Percentiles rank a stretch among this genome's conserved stretches.
These are phyloP conservation scores for Blepharisma stoltei DNA, from an alignment of 73 alveolate species.

Conservation along the genomic window DNA sequence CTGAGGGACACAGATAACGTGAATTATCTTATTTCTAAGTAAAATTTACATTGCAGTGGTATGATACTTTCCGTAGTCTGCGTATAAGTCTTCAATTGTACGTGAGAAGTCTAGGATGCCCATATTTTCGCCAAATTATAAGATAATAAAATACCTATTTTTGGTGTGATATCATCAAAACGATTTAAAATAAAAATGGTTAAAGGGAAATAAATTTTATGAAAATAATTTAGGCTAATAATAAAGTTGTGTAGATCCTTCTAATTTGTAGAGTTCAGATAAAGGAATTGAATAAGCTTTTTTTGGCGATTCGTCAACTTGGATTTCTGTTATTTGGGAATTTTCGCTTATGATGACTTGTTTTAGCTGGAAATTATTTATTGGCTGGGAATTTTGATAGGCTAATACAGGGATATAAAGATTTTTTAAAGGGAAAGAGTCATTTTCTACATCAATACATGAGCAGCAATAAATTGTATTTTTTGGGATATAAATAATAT, in stretches of 20 bases:
- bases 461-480: neutral
- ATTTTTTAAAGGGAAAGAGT: neutral
- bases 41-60: neutral
- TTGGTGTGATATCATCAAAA: no score
- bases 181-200: no score
- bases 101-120: neutral
- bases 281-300: neutral
- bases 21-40: constrained; percentile 32
- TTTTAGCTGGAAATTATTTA: neutral
- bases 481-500: constrained; percentile 2
- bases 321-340: neutral
- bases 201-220: no score
- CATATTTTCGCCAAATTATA: neutral
- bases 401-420: neutral
- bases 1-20: constrained; percentile 30
- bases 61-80: constrained; percentile 25
- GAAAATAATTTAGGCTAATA: no score
- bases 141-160: no score
- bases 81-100: neutral
- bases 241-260: no score
- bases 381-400: neutral
- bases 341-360: neutral
- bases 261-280: neutral
- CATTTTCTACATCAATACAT: neutral
- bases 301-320: neutral